phyloP scores from a whole-genome alignment of 805 yeast species.

The Priceomyces castillae region DNA sequence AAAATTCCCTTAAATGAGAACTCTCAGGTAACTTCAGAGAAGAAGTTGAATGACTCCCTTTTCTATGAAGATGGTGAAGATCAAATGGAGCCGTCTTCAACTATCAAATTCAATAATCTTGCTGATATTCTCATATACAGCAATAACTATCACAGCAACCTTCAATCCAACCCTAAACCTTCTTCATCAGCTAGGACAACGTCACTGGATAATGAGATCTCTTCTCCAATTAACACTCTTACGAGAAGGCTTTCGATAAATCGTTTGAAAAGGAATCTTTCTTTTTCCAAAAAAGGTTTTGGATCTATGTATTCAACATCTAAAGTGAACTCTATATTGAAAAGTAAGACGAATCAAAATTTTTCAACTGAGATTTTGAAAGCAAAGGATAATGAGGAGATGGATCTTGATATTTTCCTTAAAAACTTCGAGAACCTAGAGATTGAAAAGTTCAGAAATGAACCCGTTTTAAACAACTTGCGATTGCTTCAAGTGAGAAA shows the following conservation, averaged over 20 bases:
- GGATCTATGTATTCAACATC: neutral
- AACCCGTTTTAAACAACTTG: slow-evolving; percentile 9
- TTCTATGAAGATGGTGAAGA: slow-evolving; percentile 3
- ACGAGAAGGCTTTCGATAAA: slow-evolving; percentile 2
- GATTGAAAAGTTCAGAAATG: slow-evolving; percentile 12
- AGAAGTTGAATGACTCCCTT: slow-evolving; percentile 5
- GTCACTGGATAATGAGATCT: neutral
- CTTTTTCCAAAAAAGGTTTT: neutral
- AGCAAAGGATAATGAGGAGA: slow-evolving; percentile 14
- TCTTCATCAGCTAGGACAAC: neutral
- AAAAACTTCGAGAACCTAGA: slow-evolving; percentile 16
- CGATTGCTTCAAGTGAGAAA: slow-evolving; percentile 16
- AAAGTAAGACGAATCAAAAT: slow-evolving; percentile 23
- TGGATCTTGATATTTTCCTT: slow-evolving; percentile 18
- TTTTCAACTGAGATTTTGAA: slow-evolving; percentile 18
- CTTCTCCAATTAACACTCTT: slow-evolving; percentile 1
- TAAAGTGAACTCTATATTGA: slow-evolving; percentile 21
- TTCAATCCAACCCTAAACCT: neutral
- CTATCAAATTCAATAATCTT: slow-evolving; percentile 14
- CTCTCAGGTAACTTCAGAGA: neutral
- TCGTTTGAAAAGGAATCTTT: neutral
- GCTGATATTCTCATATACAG: slow-evolving; percentile 16
- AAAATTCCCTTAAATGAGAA: slow-evolving; percentile 9
- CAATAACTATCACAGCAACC: slow-evolving; percentile 3
- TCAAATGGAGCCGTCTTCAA: neutral